phyloP scores from a whole-genome alignment of 2,329 filamentous ascomycete genomes.

The Aspergillus spinulosporus region DNA sequence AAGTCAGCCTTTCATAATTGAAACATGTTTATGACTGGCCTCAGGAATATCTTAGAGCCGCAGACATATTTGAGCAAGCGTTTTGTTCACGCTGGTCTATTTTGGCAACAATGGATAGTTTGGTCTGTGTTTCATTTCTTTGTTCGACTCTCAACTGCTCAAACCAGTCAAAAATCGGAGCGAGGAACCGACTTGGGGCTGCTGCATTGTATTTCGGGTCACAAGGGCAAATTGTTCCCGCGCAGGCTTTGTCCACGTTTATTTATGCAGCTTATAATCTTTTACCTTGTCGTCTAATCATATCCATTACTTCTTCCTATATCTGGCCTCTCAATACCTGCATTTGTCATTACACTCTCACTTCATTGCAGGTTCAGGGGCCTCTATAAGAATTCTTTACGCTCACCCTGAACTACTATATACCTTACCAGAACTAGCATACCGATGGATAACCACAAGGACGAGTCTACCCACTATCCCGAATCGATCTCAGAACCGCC shows the following conservation, averaged over 20 bases:
- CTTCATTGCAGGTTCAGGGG: background rate
- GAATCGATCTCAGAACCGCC: background rate
- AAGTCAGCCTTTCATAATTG: constrained; percentile 21
- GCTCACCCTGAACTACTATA: background rate
- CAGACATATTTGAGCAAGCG: background rate
- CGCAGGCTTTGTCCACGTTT: background rate
- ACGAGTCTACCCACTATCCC: background rate
- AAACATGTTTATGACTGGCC: background rate
- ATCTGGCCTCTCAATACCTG: background rate
- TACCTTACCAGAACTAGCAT: background rate
- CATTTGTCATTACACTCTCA: background rate
- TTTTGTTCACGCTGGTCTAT: constrained; percentile 5
- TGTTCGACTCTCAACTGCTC: constrained; percentile 2
- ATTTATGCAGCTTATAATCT: background rate
- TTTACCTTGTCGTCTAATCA: background rate
- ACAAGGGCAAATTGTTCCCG: constrained; percentile 5
- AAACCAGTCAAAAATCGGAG: background rate
- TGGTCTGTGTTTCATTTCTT: constrained; percentile 6
- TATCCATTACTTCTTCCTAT: background rate
- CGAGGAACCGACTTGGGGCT: background rate
- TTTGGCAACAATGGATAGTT: constrained; percentile 12
- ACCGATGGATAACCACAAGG: constrained; percentile 1
- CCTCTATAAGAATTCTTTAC: background rate
- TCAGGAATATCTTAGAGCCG: background rate
- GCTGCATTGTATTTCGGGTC: background rate